Evolutionary conservation across 129 eudicot species (phyloP), one percentile per base, ranked within the genome.

Genomic region (Ambrosia trifida): DNA sequence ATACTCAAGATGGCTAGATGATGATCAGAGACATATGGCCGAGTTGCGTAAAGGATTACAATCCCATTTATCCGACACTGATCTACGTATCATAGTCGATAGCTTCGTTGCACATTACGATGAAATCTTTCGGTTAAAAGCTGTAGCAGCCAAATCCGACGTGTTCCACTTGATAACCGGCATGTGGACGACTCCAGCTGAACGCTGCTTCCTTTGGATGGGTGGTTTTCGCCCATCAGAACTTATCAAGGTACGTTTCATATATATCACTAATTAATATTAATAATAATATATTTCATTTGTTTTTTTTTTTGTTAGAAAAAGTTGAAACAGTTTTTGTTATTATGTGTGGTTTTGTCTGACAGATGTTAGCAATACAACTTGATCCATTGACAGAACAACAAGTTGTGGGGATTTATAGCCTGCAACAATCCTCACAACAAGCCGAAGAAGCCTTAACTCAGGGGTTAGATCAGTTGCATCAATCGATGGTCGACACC

Each of bases 171-270:
- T 94, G 63, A 82, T 89, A 40, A 89, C 84, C 0, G 99, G 99
- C 66, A 84, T 94, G 96, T 94, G 99, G 99, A 81, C 95, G 11
- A 85, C 97, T 66, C 93, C 99, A n/a, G 99, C 97, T 3, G 99
- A 94, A 68, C 95, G 85, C 20, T 88, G 86, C 85, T 85, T 88
- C 84, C 85, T 88, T 10, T 88, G 91, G 95, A 81, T 88, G 86
- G 91, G 91, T 11, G 95, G 91, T 24, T 85, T 85, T 58, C 78
- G 86, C 11, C 95, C 91, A 4, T 88, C 96, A 4, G 88, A 85
- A 7, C 83, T 88, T 4, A 88, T 88, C 76, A 85, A 83, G 88
- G 93, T n/a, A n/a, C n/a, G n/a, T 87, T 64, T 65, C 4, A 31
- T 2, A 4, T 30, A 30, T 56, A n/a, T n/a, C 44, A n/a, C n/a